A percentile compares a stretch with the other conserved stretches of the same genome.
phyloP scores from a whole-genome alignment of 768 basidiomycete genomes.

The Tephrocybe rancida region DNA sequence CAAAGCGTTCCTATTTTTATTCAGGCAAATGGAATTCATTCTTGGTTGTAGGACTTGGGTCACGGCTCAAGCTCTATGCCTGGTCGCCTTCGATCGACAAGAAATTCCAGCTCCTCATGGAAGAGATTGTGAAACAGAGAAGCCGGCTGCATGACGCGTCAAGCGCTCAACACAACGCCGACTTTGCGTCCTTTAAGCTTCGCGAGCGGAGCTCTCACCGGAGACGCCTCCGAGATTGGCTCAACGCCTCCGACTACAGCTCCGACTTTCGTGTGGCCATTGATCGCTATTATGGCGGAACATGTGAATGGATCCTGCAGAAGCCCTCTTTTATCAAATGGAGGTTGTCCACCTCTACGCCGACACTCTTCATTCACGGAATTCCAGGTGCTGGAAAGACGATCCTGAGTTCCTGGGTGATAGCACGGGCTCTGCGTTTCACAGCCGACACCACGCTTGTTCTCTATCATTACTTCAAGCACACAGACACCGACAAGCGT shows the following conservation, averaged over 20 bases:
- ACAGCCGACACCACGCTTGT: neutral
- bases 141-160: neutral
- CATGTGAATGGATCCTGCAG: constrained; percentile 8
- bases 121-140: neutral
- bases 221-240: neutral
- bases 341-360: neutral
- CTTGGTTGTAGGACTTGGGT: neutral
- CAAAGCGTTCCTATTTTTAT: neutral
- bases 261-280: neutral
- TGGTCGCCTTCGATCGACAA: constrained; percentile 1
- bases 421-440: neutral
- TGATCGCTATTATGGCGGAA: constrained; percentile 3
- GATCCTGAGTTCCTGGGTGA: constrained; percentile 6
- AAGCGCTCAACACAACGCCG: constrained; percentile 1
- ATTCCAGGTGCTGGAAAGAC: constrained; percentile 6
- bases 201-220: neutral
- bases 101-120: neutral
- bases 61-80: neutral
- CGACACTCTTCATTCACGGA: constrained; percentile 1
- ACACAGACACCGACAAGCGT: neutral
- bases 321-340: neutral
- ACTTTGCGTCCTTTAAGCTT: neutral
- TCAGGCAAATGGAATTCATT: neutral
- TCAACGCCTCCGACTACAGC: constrained; percentile 1
- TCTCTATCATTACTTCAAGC: constrained; percentile 6